Evolutionary conservation across 176 grass and related monocot species (phyloP).

Genomic region (Ampelocalamus luodianensis): DNA sequence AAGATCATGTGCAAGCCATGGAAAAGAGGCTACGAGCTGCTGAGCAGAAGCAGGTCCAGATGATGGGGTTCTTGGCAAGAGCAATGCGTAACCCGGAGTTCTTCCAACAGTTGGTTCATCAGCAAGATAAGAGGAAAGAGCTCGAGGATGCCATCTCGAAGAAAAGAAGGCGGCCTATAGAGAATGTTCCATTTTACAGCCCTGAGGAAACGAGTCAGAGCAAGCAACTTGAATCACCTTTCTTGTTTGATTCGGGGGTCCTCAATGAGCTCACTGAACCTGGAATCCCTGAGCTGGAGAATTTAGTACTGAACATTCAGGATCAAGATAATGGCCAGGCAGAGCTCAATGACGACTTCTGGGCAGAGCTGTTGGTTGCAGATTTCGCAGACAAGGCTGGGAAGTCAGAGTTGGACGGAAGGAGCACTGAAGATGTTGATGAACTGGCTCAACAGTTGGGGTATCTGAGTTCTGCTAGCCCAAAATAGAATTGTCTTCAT

Average conservation of each 20-base stretch:
- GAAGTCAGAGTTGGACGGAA: constrained; percentile 42
- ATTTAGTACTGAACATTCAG: constrained; percentile 48
- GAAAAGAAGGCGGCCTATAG: constrained; percentile 81
- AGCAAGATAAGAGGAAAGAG: constrained; percentile 80
- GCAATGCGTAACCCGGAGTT: constrained; percentile 79
- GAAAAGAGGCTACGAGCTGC: constrained; percentile 63
- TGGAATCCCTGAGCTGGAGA: constrained; percentile 38
- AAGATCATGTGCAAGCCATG: constrained; percentile 66
- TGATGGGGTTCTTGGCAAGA: constrained; percentile 83
- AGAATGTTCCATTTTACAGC: constrained; percentile 45
- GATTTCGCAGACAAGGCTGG: constrained; percentile 49
- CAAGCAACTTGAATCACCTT: constrained; percentile 44
- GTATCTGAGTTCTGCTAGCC: constrained; percentile 68
- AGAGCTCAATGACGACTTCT: constrained; percentile 69
- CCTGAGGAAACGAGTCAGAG: constrained; percentile 35
- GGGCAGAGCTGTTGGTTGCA: constrained; percentile 69
- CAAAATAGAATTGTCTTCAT: constrained; percentile 49
- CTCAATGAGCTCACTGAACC: constrained; percentile 34
- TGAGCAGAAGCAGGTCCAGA: constrained; percentile 78
- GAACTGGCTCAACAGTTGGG: constrained; percentile 59
- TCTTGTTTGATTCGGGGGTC: constrained; percentile 43
- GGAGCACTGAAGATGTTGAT: constrained; percentile 44
- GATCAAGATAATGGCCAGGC: constrained; percentile 26
- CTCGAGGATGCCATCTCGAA: constrained; percentile 82
- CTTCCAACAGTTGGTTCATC: constrained; percentile 70